Evolutionary conservation across 2,329 filamentous ascomycete species (phyloP).

Genomic region (Alternaria sp.): DNA sequence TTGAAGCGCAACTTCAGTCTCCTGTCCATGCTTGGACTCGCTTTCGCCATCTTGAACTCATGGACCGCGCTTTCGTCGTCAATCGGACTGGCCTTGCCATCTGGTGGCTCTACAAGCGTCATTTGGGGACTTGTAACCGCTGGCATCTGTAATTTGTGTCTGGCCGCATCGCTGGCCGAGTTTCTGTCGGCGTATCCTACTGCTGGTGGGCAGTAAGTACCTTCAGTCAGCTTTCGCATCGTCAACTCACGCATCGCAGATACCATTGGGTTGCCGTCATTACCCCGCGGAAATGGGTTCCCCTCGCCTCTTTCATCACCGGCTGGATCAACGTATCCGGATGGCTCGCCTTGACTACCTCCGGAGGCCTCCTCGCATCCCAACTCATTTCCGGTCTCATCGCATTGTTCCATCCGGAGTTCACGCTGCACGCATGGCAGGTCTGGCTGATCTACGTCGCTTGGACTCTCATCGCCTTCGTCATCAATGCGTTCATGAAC

Average conservation of each 20-base stretch:
- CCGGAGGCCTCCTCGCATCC: conserved; percentile 70
- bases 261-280: conserved; percentile 77
- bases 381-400: conserved; percentile 71
- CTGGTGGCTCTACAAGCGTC: conserved; percentile 72
- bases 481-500: conserved; percentile 71
- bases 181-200: conserved; percentile 71
- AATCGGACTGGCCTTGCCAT: conserved; percentile 68
- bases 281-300: conserved; percentile 65
- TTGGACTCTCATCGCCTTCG: conserved; percentile 65
- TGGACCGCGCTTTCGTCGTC: conserved; percentile 68
- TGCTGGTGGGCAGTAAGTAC: conserved; percentile 43
- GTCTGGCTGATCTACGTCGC: conserved; percentile 75
- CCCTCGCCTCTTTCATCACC: conserved; percentile 71
- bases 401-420: conserved; percentile 64
- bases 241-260: conserved; percentile 46
- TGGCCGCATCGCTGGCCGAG: conserved; percentile 73
- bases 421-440: conserved; percentile 68
- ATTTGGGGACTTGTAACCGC: conserved; percentile 70
- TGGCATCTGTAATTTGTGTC: conserved; percentile 70
- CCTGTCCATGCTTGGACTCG: conserved; percentile 66
- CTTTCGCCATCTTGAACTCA: conserved; percentile 68
- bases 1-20: conserved; percentile 64
- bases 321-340: conserved; percentile 77
- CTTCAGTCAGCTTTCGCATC: background rate
- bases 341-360: conserved; percentile 71